These are phyloP conservation scores for Cylindrotheca closterium DNA, from an alignment of 108 stramenopile species.

Conservation along the genomic window DNA sequence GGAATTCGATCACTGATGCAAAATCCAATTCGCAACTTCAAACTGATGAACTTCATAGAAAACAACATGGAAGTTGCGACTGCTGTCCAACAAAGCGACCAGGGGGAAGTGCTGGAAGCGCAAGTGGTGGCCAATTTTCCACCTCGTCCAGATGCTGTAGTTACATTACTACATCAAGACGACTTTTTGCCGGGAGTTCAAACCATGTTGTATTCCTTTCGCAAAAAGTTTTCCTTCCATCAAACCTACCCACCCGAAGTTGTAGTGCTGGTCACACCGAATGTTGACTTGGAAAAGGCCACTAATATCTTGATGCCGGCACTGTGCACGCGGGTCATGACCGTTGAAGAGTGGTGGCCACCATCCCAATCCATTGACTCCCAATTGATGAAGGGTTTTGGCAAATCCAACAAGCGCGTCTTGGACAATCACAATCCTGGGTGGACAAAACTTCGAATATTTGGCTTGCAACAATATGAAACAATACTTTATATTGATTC, in stretches of 20 bases:
- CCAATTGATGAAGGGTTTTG: conserved; percentile 11
- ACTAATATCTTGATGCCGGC: conserved; percentile 2
- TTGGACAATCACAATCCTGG: conserved; percentile 47
- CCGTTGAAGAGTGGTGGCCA: conserved; percentile 14
- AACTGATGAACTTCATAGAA: no score
- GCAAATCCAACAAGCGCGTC: conserved; percentile 6
- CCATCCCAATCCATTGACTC: conserved; percentile 7
- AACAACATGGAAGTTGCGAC: no score
- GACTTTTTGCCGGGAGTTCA: conserved; percentile 74
- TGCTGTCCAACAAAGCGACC: no score
- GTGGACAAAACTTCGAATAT: conserved; percentile 58
- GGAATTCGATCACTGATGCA: no score
- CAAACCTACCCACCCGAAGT: conserved; percentile 21
- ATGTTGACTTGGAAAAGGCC: conserved; percentile 5
- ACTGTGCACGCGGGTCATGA: conserved; percentile 23
- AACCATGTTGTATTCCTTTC: conserved; percentile 68
- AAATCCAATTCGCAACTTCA: no score
- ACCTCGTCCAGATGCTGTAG: conserved; percentile 64
- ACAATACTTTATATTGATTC: conserved; percentile 84
- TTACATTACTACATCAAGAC: conserved; percentile 67
- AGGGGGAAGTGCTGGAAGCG: conserved; percentile 6
- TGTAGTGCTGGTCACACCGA: conserved; percentile 47
- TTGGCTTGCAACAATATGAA: conserved; percentile 59
- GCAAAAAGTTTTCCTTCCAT: conserved; percentile 8
- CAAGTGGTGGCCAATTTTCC: conserved; percentile 35